phyloP scores from a whole-genome alignment of 1,284 basidiomycete genomes.

The Austropuccinia psidii region DNA sequence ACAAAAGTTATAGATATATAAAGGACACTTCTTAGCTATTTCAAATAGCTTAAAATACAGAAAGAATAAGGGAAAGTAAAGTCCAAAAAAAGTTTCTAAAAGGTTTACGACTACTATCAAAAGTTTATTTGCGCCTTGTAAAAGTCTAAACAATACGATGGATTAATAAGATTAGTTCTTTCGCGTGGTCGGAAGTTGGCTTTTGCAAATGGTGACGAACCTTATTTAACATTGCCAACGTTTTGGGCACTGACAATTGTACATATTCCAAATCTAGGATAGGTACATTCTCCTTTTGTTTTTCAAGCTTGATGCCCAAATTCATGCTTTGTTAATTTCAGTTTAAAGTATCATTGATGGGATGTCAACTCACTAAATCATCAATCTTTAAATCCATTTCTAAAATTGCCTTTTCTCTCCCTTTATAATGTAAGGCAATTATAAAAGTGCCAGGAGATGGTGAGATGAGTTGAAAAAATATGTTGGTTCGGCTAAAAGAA shows the following conservation, averaged over 20 bases:
- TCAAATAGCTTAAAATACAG: no score
- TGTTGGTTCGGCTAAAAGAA: slow-evolving; percentile 73
- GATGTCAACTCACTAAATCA: slow-evolving; percentile 95
- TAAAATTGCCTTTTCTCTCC: slow-evolving; percentile 95
- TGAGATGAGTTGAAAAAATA: slow-evolving; percentile 97
- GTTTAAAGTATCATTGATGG: not conserved
- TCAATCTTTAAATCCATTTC: slow-evolving; percentile 99
- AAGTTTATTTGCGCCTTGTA: no score
- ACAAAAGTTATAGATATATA: no score
- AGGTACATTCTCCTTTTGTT: slow-evolving; percentile 99
- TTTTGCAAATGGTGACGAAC: no score
- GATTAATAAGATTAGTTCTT: no score
- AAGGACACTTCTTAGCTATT: no score
- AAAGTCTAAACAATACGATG: no score
- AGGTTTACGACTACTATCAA: no score
- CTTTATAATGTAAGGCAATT: slow-evolving; percentile 97
- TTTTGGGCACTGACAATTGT: slow-evolving; percentile 90
- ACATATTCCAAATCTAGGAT: slow-evolving; percentile 94
- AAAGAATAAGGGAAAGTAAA: no score
- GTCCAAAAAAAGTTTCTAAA: no score
- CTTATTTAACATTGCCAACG: slow-evolving; percentile 63
- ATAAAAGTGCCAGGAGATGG: slow-evolving; percentile 97
- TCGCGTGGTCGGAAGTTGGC: no score
- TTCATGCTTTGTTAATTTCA: not conserved
- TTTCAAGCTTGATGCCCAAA: slow-evolving; percentile 40